Evolutionary conservation across 768 basidiomycete species (phyloP), one percentile per base, ranked within the genome.

Genomic region (Boletus vermiculosoides): DNA sequence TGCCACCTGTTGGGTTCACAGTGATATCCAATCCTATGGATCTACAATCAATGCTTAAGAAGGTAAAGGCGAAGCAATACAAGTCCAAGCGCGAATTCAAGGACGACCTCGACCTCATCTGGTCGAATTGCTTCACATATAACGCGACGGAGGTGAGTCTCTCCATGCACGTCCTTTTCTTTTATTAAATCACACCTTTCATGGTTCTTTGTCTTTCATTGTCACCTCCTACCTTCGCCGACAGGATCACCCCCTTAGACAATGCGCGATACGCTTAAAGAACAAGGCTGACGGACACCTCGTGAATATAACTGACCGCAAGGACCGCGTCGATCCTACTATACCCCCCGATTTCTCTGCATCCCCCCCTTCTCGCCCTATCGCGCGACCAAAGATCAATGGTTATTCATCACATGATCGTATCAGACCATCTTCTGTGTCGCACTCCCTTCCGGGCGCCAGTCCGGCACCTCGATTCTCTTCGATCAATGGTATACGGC

Each of bases 11-110:
- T 20, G 54, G 18, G 49, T 36, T 62, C 22, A 12, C 66, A 98
- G 97, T 96, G 63, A 97, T 99, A 71, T 76, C 87, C 54, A 86
- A 86, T 60, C 94, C 97, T 5, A 99, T 99, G 97, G 97, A 99
- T 76, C 79, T 98, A 44, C 86, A 86, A 59, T 90, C 94, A 0
- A 90, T 99, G 83, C 80, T 88, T 50, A 93, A 87, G 81, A 95
- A 95, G 74, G 89, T 98, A 69, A 98, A 97, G 76, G 78, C 82
- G 56, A 92, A 90, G 70, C 81, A 84, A 47, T 98, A 97, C 82
- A 94, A 95, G 74, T 92, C 87, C 31, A 98, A 98, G 75, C 80
- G 85, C 61, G 91, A 95, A 65, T 98, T 99, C 74, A 88, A 88
- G 60, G 88, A 91, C 57, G 97, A 99, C 74, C 77, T 99, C 42